Conservation (phyloP, 139 green algal genomes). For the Micractinium conductrix region DNA sequence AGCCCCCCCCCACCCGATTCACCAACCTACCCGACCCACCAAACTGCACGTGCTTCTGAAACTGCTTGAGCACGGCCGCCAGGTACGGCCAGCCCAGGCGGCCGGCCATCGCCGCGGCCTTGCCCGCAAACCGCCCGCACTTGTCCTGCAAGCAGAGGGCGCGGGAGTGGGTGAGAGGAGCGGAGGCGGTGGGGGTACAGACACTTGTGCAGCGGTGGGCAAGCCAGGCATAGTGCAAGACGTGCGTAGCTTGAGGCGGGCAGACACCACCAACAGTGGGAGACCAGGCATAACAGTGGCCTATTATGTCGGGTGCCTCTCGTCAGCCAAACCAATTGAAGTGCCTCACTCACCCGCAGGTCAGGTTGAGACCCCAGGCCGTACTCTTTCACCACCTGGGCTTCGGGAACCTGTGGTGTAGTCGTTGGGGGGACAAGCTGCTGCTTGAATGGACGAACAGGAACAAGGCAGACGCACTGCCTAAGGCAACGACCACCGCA, state of each 20-base stretch:
- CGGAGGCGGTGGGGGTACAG: background rate
- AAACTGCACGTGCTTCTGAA: constrained; percentile 5
- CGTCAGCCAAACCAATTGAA: too few relatives aligned
- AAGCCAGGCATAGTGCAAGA: background rate
- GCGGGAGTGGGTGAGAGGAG: background rate
- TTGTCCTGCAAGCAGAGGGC: background rate
- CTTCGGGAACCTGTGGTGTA: too few relatives aligned
- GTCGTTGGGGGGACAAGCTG: too few relatives aligned
- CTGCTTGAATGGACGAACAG: background rate
- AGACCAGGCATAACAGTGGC: background rate
- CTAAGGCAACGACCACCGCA: background rate
- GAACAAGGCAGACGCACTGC: background rate
- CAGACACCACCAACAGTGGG: background rate
- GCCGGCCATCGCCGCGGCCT: background rate
- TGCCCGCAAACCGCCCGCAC: background rate
- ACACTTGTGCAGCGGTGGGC: too few relatives aligned
- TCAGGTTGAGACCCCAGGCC: background rate
- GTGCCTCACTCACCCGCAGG: background rate
- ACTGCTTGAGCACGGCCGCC: background rate
- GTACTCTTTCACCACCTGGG: background rate
- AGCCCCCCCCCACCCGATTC: too few relatives aligned
- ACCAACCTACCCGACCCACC: too few relatives aligned
- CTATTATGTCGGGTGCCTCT: too few relatives aligned
- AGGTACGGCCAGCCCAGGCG: background rate
- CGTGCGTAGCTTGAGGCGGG: background rate